Conservation (phyloP, 106 monocot genomes). For the Apostasia shenzhenica region DNA sequence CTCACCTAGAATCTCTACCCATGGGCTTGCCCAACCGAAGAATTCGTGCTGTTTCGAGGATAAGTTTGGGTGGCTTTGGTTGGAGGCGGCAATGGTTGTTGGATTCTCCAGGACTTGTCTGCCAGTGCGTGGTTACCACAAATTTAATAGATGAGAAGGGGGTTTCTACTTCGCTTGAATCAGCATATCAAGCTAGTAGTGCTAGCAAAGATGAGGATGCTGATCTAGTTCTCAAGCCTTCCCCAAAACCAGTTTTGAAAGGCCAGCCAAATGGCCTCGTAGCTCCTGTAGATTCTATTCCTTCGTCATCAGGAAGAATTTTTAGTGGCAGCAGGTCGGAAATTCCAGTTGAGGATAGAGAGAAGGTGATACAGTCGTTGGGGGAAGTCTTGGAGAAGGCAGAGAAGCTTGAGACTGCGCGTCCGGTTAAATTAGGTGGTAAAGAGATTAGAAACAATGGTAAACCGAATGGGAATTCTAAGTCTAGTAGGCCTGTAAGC, state of each 20-base stretch:
- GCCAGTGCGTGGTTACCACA: slow-evolving; percentile 64
- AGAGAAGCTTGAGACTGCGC: slow-evolving; percentile 64
- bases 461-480: slow-evolving; percentile 18
- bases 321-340: slow-evolving; percentile 13
- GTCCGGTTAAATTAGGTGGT: slow-evolving; percentile 19
- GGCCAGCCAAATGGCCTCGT: slow-evolving; percentile 23
- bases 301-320: slow-evolving; percentile 12
- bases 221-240: slow-evolving; percentile 69
- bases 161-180: slow-evolving; percentile 45
- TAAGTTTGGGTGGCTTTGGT: slow-evolving; percentile 25
- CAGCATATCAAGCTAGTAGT: slow-evolving; percentile 29
- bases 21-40: slow-evolving; percentile 23
- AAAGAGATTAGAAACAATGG: slow-evolving; percentile 13
- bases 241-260: slow-evolving; percentile 57
- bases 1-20: slow-evolving; percentile 23
- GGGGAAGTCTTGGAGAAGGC: slow-evolving; percentile 87
- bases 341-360: slow-evolving; percentile 28
- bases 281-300: slow-evolving; percentile 10
- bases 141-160: slow-evolving; percentile 54
- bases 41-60: slow-evolving; percentile 49
- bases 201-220: slow-evolving; percentile 20
- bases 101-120: slow-evolving; percentile 17
- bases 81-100: slow-evolving; percentile 25
- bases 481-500: not conserved
- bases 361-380: slow-evolving; percentile 71